A percentile compares a stretch with the other conserved stretches of the same genome.
Conservation (phyloP, 768 basidiomycete genomes). For the Termitomyces sp. region DNA sequence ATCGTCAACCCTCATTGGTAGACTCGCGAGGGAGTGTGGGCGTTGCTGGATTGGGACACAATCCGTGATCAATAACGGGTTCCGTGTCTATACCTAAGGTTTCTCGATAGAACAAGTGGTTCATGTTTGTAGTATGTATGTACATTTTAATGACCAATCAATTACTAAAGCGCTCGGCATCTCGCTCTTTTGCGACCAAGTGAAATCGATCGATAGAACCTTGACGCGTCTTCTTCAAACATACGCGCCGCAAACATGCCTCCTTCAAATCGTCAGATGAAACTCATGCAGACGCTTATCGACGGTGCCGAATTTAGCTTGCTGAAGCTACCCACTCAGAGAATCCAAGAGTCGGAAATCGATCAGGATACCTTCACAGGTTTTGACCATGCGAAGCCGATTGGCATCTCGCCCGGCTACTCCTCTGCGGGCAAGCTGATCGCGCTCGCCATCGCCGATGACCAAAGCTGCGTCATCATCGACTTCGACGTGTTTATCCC, state of each 20-base stretch:
- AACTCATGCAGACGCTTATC: conserved; percentile 24
- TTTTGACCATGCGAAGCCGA: conserved; percentile 29
- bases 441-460: conserved; percentile 41
- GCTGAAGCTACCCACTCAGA: conserved; percentile 19
- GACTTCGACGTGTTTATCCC: conserved; percentile 22
- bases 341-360: conserved; percentile 21
- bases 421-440: conserved; percentile 33
- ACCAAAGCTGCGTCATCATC: conserved; percentile 27
- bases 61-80: conserved; percentile 6
- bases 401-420: conserved; percentile 51
- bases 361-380: conserved; percentile 17
- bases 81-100: conserved; percentile 4
- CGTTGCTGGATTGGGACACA: conserved; percentile 14
- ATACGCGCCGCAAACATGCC: conserved; percentile 6
- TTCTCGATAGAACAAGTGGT: neutral
- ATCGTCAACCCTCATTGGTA: conserved; percentile 25
- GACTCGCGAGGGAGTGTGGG: conserved; percentile 17
- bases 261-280: conserved; percentile 8
- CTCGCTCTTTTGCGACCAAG: neutral
- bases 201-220: neutral
- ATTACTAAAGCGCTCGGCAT: neutral
- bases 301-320: conserved; percentile 20
- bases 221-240: neutral
- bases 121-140: neutral
- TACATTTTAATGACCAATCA: neutral